Evolutionary conservation across 2,329 filamentous ascomycete species (phyloP).

Genomic region (Xylariales sp.): DNA sequence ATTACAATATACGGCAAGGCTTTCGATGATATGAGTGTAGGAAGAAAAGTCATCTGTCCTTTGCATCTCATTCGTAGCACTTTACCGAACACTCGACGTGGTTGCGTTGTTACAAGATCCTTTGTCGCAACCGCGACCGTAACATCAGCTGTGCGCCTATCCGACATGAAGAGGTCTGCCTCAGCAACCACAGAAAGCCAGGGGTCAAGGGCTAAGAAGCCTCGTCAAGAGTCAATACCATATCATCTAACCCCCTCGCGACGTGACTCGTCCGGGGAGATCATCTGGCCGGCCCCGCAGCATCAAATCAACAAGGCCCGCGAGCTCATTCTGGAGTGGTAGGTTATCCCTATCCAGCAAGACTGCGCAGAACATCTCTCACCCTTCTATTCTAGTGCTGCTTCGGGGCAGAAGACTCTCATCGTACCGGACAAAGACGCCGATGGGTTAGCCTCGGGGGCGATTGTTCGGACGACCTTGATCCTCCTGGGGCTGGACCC

Average conservation of each 20-base stretch:
- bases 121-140: no score
- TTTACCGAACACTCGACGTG: no score
- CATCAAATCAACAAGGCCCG: conserved; percentile 51
- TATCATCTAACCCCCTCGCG: conserved; percentile 38
- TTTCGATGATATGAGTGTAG: no score
- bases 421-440: conserved; percentile 68
- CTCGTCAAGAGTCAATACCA: conserved; percentile 29
- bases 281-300: conserved; percentile 58
- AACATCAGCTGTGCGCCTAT: no score
- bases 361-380: neutral
- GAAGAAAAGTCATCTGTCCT: no score
- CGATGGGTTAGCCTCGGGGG: conserved; percentile 61
- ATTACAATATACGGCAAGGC: no score
- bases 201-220: conserved; percentile 19
- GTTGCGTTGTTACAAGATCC: no score
- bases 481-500: conserved; percentile 51
- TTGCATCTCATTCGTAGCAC: no score
- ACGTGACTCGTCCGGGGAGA: conserved; percentile 37
- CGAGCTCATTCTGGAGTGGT: conserved; percentile 56
- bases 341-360: conserved; percentile 11
- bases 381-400: conserved; percentile 33
- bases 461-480: conserved; percentile 58
- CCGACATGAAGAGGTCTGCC: no score
- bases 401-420: conserved; percentile 44
- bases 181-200: no score